Evolutionary conservation across 148 eudicot genomes (phyloP).

Genomic region (Chenopodium album): DNA sequence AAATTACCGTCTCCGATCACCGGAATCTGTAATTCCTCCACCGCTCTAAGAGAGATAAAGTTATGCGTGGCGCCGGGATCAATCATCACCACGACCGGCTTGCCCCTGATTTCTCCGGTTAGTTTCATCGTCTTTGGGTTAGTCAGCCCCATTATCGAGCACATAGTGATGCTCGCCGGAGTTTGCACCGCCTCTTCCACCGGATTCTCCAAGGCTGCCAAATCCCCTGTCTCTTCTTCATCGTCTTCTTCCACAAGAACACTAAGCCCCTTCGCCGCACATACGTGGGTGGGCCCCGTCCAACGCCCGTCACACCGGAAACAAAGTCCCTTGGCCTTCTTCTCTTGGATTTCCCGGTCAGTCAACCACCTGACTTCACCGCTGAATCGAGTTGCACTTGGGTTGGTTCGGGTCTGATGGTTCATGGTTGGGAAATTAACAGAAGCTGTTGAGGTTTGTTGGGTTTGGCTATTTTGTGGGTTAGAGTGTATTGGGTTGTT

Average conservation of each 20-base stretch:
- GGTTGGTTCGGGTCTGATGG: too few relatives aligned
- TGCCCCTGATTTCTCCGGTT: too few relatives aligned
- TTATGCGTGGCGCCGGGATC: too few relatives aligned
- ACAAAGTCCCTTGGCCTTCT: not conserved
- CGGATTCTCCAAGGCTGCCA: too few relatives aligned
- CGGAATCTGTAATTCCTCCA: too few relatives aligned
- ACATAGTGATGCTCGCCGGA: not conserved
- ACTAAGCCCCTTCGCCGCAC: not conserved
- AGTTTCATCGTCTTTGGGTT: too few relatives aligned
- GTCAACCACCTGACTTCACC: not conserved
- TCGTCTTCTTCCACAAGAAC: not conserved
- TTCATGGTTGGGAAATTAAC: too few relatives aligned
- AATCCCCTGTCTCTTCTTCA: not conserved
- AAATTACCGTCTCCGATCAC: not conserved
- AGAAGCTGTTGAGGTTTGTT: too few relatives aligned
- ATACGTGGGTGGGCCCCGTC: not conserved
- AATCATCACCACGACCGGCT: too few relatives aligned
- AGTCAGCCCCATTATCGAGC: not conserved
- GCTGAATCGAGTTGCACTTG: not conserved
- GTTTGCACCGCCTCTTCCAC: not conserved
- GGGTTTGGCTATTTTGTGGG: too few relatives aligned
- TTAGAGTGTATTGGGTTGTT: too few relatives aligned
- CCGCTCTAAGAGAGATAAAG: too few relatives aligned
- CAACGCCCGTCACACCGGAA: not conserved
- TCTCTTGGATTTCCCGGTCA: not conserved